Evolutionary conservation across 306 rosid species (phyloP), one percentile per base, ranked within the genome.

Genomic region (Prunus mira): DNA sequence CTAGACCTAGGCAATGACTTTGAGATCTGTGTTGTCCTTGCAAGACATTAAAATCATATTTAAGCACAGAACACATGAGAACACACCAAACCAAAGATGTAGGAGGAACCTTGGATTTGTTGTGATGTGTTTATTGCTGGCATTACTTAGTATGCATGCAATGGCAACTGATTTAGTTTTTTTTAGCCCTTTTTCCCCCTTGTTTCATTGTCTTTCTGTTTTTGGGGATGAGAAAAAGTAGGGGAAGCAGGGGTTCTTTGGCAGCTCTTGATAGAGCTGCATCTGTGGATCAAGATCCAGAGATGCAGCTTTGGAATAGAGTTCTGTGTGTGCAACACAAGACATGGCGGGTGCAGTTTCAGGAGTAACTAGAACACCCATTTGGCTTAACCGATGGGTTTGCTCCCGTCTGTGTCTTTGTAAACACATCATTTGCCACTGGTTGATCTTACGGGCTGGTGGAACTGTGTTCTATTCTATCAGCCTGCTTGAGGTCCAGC

Each of bases 21-120:
- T 70, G 84, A 79, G 87, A 77, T 87, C 84, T 78, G 71, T 80
- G 81, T 80, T 79, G 66, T 72, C 76, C 72, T 76, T 73, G 79
- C 74, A 66, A 72, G 71, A 77, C 81, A 65, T 74, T 17, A 51
- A 47, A 79, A 69, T 80, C 82, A 79, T 81, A 71, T 66, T 70
- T 51, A 68, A 80, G 70, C 69, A 79, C 85, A 49, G 70, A 72
- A 70, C 75, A 71, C 73, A 28, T 69, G 67, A 80, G 85, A 76
- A 75, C 56, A 79, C 71, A 78, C 66, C 57, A 76, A 81, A 78
- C 71, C 67, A 63, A 68, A 76, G 64, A 47, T 77, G 68, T 83
- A 78, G 87, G 87, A 71, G 67, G 77, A 79, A 78, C 75, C 72
- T 56, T 38, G 82, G 80, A 81, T 70, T 81, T 80, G 69, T 65